A percentile compares a stretch with the other conserved stretches of the same genome.
These are phyloP conservation scores for Moesziomyces antarcticus DNA, from an alignment of 1,284 basidiomycete genomes.

Conservation along the genomic window DNA sequence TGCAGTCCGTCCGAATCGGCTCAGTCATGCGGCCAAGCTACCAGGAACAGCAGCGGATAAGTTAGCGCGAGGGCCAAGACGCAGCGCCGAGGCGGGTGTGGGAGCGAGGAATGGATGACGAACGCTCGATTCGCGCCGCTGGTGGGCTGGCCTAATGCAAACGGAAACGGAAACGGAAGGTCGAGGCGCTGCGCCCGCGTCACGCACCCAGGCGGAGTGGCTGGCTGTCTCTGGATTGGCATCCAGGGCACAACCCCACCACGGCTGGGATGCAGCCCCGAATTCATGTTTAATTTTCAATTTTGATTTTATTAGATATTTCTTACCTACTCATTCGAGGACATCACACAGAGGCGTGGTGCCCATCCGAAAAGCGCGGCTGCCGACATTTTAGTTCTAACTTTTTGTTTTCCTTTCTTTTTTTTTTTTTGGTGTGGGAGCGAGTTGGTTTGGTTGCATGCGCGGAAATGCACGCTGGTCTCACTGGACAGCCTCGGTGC, in stretches of 20 bases:
- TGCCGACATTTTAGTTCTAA: too few relatives aligned
- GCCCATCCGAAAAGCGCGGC: too few relatives aligned
- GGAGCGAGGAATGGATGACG: conserved; percentile 32
- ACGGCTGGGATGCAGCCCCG: too few relatives aligned
- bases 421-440: neutral
- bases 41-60: neutral
- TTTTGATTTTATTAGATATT: too few relatives aligned
- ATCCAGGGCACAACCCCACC: too few relatives aligned
- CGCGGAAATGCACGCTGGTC: neutral
- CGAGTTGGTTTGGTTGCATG: neutral
- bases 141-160: neutral
- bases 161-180: neutral
- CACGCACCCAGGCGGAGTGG: neutral
- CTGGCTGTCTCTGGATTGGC: too few relatives aligned
- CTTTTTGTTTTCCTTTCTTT: too few relatives aligned
- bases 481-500: neutral
- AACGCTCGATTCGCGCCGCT: neutral
- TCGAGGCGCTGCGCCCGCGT: neutral
- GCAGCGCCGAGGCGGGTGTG: neutral
- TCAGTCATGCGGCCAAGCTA: neutral
- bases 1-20: neutral
- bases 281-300: too few relatives aligned
- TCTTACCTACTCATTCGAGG: too few relatives aligned
- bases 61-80: neutral
- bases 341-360: too few relatives aligned